phyloP scores from a whole-genome alignment of 2,329 filamentous ascomycete genomes.

The Hypocrella siamensis region DNA sequence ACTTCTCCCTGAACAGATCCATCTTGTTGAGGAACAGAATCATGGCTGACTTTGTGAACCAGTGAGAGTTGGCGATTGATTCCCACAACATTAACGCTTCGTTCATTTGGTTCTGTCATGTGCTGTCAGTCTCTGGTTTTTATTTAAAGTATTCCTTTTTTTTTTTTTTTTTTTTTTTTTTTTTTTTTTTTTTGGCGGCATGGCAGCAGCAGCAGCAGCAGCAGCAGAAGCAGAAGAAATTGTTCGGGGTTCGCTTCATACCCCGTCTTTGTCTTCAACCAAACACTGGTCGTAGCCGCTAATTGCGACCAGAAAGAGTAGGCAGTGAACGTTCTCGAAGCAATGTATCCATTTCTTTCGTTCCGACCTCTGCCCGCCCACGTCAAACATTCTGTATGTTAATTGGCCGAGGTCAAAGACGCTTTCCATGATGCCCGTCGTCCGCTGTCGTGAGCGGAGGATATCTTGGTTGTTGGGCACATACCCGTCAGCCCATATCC shows the following conservation, averaged over 20 bases:
- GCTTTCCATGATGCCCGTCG: constrained; percentile 91
- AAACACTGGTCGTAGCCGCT: constrained; percentile 94
- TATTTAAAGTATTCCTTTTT: background rate
- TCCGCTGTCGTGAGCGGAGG: constrained; percentile 90
- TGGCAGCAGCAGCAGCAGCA: no score
- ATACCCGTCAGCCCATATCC: constrained; percentile 62
- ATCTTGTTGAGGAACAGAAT: constrained; percentile 84
- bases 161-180: background rate
- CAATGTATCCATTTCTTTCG: constrained; percentile 99
- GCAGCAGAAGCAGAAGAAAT: no score
- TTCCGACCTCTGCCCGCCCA: constrained; percentile 88
- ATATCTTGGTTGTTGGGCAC: constrained; percentile 89
- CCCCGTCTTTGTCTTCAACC: constrained; percentile 90
- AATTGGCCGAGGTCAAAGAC: constrained; percentile 90
- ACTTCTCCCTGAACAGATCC: constrained; percentile 68
- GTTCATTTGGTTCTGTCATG: constrained; percentile 80
- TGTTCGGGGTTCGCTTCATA: constrained; percentile 29
- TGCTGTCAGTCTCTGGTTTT: background rate
- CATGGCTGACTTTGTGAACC: constrained; percentile 69
- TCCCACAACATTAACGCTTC: constrained; percentile 79
- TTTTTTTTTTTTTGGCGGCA: no score
- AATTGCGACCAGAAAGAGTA: constrained; percentile 87
- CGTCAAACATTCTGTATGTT: constrained; percentile 95
- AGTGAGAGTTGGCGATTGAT: constrained; percentile 72
- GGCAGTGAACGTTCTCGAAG: constrained; percentile 85